These are phyloP conservation scores for Amaranthus palmeri DNA, from an alignment of 148 eudicot genomes.

Conservation along the genomic window DNA sequence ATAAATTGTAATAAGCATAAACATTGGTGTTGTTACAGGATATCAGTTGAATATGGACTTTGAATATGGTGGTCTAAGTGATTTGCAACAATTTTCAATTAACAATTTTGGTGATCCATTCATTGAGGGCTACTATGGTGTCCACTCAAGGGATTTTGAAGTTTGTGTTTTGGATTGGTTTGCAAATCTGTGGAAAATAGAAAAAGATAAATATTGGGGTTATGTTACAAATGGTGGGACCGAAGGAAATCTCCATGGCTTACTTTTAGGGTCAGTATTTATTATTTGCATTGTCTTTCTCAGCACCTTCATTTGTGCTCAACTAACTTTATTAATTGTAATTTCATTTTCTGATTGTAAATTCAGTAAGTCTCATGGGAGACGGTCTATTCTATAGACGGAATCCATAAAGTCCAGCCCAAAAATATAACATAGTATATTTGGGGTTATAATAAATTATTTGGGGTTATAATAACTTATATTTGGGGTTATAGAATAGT, in stretches of 20 bases:
- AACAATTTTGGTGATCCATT: slow-evolving; percentile 84
- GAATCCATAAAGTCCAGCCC: no score
- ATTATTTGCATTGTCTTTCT: no score
- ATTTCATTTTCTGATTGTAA: no score
- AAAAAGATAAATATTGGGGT: slow-evolving; percentile 68
- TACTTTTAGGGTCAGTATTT: slow-evolving; percentile 49
- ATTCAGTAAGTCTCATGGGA: no score
- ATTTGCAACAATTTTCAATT: slow-evolving; percentile 66
- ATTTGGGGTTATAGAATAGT: no score
- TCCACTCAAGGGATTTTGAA: slow-evolving; percentile 78
- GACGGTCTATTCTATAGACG: no score
- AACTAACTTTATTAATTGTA: no score
- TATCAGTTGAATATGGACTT: slow-evolving; percentile 55
- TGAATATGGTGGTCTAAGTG: slow-evolving; percentile 65
- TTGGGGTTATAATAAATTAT: no score
- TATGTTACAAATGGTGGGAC: slow-evolving; percentile 81
- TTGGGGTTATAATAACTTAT: no score
- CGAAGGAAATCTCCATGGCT: slow-evolving; percentile 78
- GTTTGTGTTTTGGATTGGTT: slow-evolving; percentile 85
- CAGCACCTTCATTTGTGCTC: no score
- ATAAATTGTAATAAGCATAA: no score
- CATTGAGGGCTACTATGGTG: slow-evolving; percentile 75
- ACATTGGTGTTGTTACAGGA: slow-evolving; percentile 29
- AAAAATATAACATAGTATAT: no score
- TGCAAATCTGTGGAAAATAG: slow-evolving; percentile 75